Conservation (phyloP, 345 rosid species). For the Salix viminalis region DNA sequence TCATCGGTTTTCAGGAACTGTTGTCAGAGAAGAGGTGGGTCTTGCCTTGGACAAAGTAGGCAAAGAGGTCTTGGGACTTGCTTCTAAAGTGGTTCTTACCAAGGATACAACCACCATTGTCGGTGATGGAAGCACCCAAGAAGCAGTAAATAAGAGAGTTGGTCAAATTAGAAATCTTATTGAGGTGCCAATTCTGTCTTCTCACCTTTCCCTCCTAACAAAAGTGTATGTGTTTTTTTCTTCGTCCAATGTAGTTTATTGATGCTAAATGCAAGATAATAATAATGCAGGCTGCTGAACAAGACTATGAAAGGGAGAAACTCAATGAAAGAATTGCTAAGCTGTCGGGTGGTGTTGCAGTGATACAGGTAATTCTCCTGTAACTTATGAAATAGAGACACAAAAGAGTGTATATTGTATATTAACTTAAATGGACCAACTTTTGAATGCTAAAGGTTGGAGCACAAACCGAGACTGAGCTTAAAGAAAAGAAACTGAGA, state of each 20-base stretch:
- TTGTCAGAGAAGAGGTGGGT: conserved; percentile 90
- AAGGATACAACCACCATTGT: conserved; percentile 89
- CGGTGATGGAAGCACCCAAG: conserved; percentile 98
- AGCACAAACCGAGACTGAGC: conserved; percentile 42
- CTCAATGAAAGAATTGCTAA: conserved; percentile 94
- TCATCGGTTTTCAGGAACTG: conserved; percentile 53
- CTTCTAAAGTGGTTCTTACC: conserved; percentile 91
- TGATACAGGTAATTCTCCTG: conserved; percentile 22
- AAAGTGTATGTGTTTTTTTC: neutral
- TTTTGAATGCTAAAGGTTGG: conserved; percentile 24
- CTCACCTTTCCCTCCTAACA: neutral
- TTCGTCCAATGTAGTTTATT: neutral
- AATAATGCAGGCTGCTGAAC: conserved; percentile 66
- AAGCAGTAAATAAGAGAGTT: conserved; percentile 85
- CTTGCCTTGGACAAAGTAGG: conserved; percentile 90
- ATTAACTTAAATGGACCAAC: too few species aligned
- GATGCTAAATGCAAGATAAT: neutral
- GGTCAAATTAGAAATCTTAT: conserved; percentile 84
- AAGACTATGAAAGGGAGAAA: conserved; percentile 92
- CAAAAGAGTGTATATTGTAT: neutral
- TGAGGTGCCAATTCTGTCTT: conserved; percentile 41
- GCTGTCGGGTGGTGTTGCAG: conserved; percentile 36
- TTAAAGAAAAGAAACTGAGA: conserved; percentile 92
- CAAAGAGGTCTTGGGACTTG: conserved; percentile 82
- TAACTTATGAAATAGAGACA: neutral